phyloP scores from a whole-genome alignment of 1,284 basidiomycete species.

The Blastosporella zonata region DNA sequence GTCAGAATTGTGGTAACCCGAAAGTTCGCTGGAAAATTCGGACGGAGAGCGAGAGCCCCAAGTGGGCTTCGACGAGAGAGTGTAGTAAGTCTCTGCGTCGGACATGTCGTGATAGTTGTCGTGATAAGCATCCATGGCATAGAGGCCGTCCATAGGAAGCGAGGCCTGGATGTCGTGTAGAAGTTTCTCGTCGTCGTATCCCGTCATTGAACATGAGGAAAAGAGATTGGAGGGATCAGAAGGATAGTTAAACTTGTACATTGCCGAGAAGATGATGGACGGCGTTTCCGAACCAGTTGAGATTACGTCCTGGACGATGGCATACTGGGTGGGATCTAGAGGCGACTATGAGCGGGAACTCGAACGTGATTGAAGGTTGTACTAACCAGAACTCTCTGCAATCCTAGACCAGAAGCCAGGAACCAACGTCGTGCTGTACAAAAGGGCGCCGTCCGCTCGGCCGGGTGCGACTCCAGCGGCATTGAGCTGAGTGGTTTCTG shows the following conservation, averaged over 20 bases:
- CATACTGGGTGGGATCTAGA: conserved; percentile 56
- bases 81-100: conserved; percentile 28
- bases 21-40: conserved; percentile 18
- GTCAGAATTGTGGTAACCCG: conserved; percentile 15
- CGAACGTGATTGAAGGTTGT: neutral
- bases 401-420: conserved; percentile 61
- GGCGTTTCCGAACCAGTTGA: conserved; percentile 28
- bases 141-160: conserved; percentile 26
- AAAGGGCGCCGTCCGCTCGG: conserved; percentile 33
- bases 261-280: conserved; percentile 45
- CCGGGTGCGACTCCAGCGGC: conserved; percentile 33
- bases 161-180: conserved; percentile 13
- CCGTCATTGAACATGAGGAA: conserved; percentile 13
- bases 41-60: conserved; percentile 28
- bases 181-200: conserved; percentile 22
- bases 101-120: conserved; percentile 24
- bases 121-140: conserved; percentile 30
- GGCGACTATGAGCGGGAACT: conserved; percentile 1
- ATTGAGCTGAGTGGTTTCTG: conserved; percentile 44
- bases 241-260: conserved; percentile 48
- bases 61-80: conserved; percentile 21
- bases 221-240: conserved; percentile 14
- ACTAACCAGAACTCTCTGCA: conserved; percentile 49
- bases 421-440: conserved; percentile 58
- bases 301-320: conserved; percentile 53